Evolutionary conservation across 2,329 filamentous ascomycete species (phyloP).

Genomic region (Talaromyces sp.): DNA sequence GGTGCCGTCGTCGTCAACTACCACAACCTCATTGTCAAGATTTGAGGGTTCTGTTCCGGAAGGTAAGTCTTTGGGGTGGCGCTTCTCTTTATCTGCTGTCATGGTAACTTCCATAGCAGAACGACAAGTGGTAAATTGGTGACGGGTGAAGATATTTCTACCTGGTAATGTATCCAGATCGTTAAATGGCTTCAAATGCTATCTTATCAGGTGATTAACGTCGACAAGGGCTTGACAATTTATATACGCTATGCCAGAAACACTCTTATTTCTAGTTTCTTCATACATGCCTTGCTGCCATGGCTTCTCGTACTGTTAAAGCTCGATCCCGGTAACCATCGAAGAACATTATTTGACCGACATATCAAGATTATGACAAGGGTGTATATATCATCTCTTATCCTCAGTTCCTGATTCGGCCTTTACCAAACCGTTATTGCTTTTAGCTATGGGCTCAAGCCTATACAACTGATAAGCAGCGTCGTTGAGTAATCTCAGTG

Average conservation of each 20-base stretch:
- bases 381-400: background rate
- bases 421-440: background rate
- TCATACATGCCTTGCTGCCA: background rate
- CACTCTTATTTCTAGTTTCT: background rate
- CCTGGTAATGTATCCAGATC: background rate
- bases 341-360: background rate
- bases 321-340: background rate
- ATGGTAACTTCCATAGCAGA: background rate
- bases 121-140: background rate
- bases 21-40: conserved; percentile 16
- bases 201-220: background rate
- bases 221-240: background rate
- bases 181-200: background rate
- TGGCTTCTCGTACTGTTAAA: background rate
- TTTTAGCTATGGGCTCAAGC: background rate
- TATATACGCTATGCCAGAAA: background rate
- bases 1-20: conserved; percentile 11
- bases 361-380: background rate
- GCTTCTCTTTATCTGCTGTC: background rate
- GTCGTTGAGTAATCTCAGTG: background rate
- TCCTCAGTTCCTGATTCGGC: background rate
- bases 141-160: background rate
- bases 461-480: background rate
- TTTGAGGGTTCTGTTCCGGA: background rate
- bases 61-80: background rate